These are phyloP conservation scores for Solidago caesia DNA, from an alignment of 129 eudicot genomes.

Conservation along the genomic window DNA sequence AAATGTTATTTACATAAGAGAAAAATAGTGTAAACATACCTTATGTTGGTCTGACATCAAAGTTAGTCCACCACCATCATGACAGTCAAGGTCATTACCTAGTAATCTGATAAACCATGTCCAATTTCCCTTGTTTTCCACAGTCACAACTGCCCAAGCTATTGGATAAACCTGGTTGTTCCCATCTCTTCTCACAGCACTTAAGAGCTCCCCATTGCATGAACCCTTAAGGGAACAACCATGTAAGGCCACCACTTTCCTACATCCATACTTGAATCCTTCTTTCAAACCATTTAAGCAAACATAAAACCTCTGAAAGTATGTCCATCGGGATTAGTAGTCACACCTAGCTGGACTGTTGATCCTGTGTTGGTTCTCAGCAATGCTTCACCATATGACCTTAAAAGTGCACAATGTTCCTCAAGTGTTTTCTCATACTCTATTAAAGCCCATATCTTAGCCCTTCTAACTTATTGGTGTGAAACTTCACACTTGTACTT, in stretches of 20 bases:
- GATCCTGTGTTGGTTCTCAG: not conserved
- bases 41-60: no score
- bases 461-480: not conserved
- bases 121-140: not conserved
- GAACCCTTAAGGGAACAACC: not conserved
- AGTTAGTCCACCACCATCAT: not conserved
- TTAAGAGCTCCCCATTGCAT: not conserved
- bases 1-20: no score
- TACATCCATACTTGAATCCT: not conserved
- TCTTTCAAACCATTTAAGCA: not conserved
- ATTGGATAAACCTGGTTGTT: not conserved
- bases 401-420: not conserved
- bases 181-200: no score
- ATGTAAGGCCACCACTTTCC: not conserved
- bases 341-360: not conserved
- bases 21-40: no score
- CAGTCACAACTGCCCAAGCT: not conserved
- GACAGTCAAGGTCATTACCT: no score
- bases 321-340: not conserved
- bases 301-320: not conserved
- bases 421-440: not conserved
- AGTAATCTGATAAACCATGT: no score
- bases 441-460: not conserved
- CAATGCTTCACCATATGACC: not conserved
- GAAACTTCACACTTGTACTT: not conserved